Conservation (phyloP, 345 rosid species). For the Chamaenerion angustifolium region DNA sequence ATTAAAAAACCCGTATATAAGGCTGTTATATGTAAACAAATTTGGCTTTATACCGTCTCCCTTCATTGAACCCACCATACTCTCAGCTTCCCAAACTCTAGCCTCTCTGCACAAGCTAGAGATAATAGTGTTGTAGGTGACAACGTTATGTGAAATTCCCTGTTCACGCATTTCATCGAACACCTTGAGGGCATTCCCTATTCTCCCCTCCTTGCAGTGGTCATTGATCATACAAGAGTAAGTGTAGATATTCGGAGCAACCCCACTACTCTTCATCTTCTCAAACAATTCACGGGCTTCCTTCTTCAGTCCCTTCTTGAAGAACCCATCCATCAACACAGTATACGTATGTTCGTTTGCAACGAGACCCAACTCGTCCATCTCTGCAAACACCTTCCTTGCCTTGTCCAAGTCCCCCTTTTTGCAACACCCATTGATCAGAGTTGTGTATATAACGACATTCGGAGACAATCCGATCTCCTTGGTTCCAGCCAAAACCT, state of each 20-base stretch:
- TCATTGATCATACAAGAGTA: conserved; percentile 48
- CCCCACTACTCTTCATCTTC: conserved; percentile 44
- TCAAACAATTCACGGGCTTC: conserved; percentile 48
- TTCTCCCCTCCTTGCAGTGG: conserved; percentile 34
- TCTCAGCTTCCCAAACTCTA: conserved; percentile 37
- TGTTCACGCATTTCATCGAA: conserved; percentile 65
- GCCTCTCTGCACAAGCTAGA: conserved; percentile 38
- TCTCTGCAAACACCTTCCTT: conserved; percentile 31
- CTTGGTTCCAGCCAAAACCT: conserved; percentile 28
- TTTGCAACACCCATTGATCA: conserved; percentile 79
- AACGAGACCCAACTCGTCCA: conserved; percentile 42
- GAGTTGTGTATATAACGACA: conserved; percentile 55
- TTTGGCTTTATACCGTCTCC: conserved; percentile 33
- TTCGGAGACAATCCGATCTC: conserved; percentile 36
- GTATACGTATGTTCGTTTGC: conserved; percentile 63
- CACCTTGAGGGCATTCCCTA: conserved; percentile 31
- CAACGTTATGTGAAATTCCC: conserved; percentile 42
- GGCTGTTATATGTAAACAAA: conserved; percentile 47
- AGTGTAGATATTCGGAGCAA: conserved; percentile 42
- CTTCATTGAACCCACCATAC: conserved; percentile 33
- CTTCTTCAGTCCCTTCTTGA: conserved; percentile 37
- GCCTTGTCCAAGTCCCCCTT: conserved; percentile 44
- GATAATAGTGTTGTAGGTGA: conserved; percentile 50
- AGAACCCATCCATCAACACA: conserved; percentile 55
- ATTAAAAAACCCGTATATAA: conserved; percentile 46